Evolutionary conservation across 306 rosid species (phyloP), one percentile per base, ranked within the genome.

Genomic region (Ziziphus jujuba): DNA sequence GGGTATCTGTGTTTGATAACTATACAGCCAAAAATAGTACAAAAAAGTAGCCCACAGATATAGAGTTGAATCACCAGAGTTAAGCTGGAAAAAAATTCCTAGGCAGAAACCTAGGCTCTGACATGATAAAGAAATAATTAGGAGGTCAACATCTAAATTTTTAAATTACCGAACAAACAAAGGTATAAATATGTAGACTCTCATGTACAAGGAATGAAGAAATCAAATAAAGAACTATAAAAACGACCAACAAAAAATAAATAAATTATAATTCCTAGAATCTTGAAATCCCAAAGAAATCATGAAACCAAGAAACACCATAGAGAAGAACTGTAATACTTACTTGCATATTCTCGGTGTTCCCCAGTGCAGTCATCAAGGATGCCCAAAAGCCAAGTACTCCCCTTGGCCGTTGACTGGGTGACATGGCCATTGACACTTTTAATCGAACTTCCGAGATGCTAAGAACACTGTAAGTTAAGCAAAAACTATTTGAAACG

Each of bases 341-440:
- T 85, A 93, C 97, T n/a, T 96, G 87, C 99, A 93, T 93, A 71
- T 88, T 90, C 83, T 93, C 97, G 10, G 87, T 93, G 87, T 93
- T 93, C 36, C 99, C 97, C 80, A 93, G 77, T 36, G 99, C 99
- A 73, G 99, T 93, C 99, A 93, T 93, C 73, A 93, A 87, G 63
- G 99, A 93, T 68, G 99, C 89, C 97, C 97, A 93, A 75, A 93
- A 93, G 48, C 99, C 99, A 68, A 93, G 97, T 40, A 91, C 97
- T 43, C 97, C 97, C 71, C 88, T 84, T 24, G 96, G 97, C 57
- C 97, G 90, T 75, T 89, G 97, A 78, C 95, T 80, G 60, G 96
- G 97, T 45, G 96, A 89, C 97, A 91, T 91, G 47, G 91, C 78
- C 97, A 91, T 91, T 2, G 97, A 86, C 62, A 91, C 89, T 83